Conservation (phyloP, 2,329 filamentous ascomycete species). For the Thelonectria olida region DNA sequence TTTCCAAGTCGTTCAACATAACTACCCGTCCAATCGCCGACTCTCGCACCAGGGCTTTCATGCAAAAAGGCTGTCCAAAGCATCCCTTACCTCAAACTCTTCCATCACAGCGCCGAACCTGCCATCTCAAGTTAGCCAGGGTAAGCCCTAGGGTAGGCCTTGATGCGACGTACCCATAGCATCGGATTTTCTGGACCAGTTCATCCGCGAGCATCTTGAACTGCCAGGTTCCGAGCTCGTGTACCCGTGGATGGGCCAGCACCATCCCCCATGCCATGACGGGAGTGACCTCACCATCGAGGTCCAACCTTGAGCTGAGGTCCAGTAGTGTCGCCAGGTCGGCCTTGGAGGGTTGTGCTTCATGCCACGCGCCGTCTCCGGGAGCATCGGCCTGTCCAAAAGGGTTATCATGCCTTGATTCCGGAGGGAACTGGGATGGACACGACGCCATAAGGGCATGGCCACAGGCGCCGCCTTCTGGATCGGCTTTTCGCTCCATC, state of each 20-base stretch:
- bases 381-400: slow-evolving; percentile 59
- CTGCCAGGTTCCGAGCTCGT: slow-evolving; percentile 72
- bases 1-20: slow-evolving; percentile 3
- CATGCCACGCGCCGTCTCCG: slow-evolving; percentile 57
- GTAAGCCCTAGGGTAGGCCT: neutral
- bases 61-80: slow-evolving; percentile 69
- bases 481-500: slow-evolving; percentile 66
- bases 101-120: slow-evolving; percentile 73
- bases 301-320: slow-evolving; percentile 81
- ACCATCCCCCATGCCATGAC: slow-evolving; percentile 95
- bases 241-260: slow-evolving; percentile 74
- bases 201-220: slow-evolving; percentile 77
- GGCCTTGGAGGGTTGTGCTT: slow-evolving; percentile 77
- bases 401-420: slow-evolving; percentile 59
- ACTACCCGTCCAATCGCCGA: neutral
- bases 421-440: slow-evolving; percentile 72
- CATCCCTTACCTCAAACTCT: slow-evolving; percentile 78
- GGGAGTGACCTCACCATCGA: slow-evolving; percentile 91
- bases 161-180: slow-evolving; percentile 80
- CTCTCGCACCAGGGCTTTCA: slow-evolving; percentile 23
- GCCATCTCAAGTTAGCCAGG: slow-evolving; percentile 5
- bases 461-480: slow-evolving; percentile 77
- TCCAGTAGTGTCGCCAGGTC: slow-evolving; percentile 86
- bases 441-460: slow-evolving; percentile 95
- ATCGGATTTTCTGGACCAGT: slow-evolving; percentile 82